Conservation (phyloP, 2,329 filamentous ascomycete genomes). For the Ilyonectria mors-panacis region DNA sequence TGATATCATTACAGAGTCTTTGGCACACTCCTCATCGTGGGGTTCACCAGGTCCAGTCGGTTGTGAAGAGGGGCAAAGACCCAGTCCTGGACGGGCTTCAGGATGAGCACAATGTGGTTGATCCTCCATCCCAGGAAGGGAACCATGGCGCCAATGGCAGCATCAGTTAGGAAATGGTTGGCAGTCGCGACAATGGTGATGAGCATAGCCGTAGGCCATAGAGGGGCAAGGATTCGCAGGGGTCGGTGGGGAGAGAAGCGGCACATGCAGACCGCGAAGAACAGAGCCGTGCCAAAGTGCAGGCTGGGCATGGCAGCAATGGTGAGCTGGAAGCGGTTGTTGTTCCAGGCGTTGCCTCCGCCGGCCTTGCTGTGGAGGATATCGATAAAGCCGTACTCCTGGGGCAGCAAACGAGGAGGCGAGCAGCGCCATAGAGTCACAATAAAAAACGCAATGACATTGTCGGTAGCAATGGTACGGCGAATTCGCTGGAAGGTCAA, state of each 20-base stretch:
- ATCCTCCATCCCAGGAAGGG: conserved; percentile 54
- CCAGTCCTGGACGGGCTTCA: conserved; percentile 49
- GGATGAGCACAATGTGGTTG: conserved; percentile 44
- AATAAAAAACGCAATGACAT: conserved; percentile 63
- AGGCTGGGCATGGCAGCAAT: conserved; percentile 66
- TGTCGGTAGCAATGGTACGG: conserved; percentile 64
- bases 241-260: conserved; percentile 58
- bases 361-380: conserved; percentile 55
- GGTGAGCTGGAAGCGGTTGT: conserved; percentile 62
- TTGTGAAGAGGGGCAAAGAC: conserved; percentile 45
- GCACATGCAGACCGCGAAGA: conserved; percentile 53
- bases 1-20: conserved; percentile 31
- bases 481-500: conserved; percentile 58
- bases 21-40: conserved; percentile 31
- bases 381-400: conserved; percentile 63
- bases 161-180: conserved; percentile 58
- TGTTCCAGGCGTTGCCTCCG: conserved; percentile 55
- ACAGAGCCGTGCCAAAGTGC: conserved; percentile 61
- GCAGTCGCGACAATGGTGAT: conserved; percentile 58
- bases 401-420: conserved; percentile 63
- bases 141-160: conserved; percentile 53
- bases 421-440: conserved; percentile 63
- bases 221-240: conserved; percentile 54
- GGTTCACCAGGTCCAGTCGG: conserved; percentile 44
- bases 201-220: conserved; percentile 61